These are phyloP conservation scores for Triticum aestivum DNA, from an alignment of 176 grass and related monocot genomes.

Conservation along the genomic window IWGSC_CS_RefSeq_v2.1 NC_057810.1:465388771-465389270, in stretches of 20 bases:
- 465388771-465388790: constrained; percentile 47
- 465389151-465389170: not conserved
- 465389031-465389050: not conserved
- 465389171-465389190: not conserved
- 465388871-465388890: constrained; percentile 87
- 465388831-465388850: constrained; percentile 88
- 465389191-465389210: not conserved
- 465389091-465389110: not conserved
- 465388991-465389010: too few species aligned
- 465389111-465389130: not conserved
- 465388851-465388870: constrained; percentile 77
- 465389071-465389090: not conserved
- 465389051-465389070: not conserved
- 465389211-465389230: too few species aligned
- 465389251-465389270: not conserved
- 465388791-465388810: constrained; percentile 64
- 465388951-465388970: not conserved
- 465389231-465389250: not conserved
- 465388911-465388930: not conserved
- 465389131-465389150: not conserved
- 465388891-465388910: constrained; percentile 1
- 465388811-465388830: constrained; percentile 88
- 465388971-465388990: not conserved
- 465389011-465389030: not conserved
- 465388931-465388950: not conserved